Evolutionary conservation across 1,139 yeast genomes (phyloP).

Genomic region (Geotrichum cucujoidarum): DNA sequence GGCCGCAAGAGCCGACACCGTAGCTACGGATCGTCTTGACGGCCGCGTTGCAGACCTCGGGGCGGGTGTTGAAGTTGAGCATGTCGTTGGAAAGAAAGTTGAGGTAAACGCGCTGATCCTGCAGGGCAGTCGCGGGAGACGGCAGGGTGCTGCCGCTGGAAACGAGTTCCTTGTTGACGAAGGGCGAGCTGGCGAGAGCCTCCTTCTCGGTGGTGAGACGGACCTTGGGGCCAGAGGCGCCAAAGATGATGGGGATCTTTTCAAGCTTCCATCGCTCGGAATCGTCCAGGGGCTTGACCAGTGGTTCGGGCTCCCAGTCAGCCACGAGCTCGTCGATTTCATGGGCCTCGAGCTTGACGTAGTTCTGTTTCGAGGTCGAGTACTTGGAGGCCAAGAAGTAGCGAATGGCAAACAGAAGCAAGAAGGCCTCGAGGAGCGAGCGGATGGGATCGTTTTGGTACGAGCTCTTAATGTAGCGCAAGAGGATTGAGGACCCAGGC

Average conservation of each 20-base stretch:
- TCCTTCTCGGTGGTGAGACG: slow-evolving; percentile 27
- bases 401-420: slow-evolving; percentile 77
- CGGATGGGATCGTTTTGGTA: slow-evolving; percentile 93
- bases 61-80: slow-evolving; percentile 56
- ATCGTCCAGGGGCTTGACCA: slow-evolving; percentile 52
- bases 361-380: slow-evolving; percentile 69
- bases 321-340: slow-evolving; percentile 81
- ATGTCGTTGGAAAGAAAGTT: slow-evolving; percentile 43
- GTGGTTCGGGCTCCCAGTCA: slow-evolving; percentile 89
- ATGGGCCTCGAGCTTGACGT: slow-evolving; percentile 54
- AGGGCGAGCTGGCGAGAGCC: slow-evolving; percentile 18
- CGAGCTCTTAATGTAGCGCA: slow-evolving; percentile 79
- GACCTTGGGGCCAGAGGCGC: slow-evolving; percentile 53
- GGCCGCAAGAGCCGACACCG: slow-evolving; percentile 99
- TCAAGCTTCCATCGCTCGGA: slow-evolving; percentile 59
- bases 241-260: slow-evolving; percentile 58
- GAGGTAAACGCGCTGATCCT: slow-evolving; percentile 24
- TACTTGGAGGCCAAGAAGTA: slow-evolving; percentile 80
- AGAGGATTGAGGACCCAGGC: slow-evolving; percentile 78
- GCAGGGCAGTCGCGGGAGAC: slow-evolving; percentile 17
- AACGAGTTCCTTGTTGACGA: slow-evolving; percentile 6
- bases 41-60: slow-evolving; percentile 51
- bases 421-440: slow-evolving; percentile 70
- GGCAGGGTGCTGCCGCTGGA: slow-evolving; percentile 3
- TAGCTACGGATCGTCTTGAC: slow-evolving; percentile 55